Conservation (phyloP, 495 filamentous ascomycete species). For the Choiromyces venosus region DNA sequence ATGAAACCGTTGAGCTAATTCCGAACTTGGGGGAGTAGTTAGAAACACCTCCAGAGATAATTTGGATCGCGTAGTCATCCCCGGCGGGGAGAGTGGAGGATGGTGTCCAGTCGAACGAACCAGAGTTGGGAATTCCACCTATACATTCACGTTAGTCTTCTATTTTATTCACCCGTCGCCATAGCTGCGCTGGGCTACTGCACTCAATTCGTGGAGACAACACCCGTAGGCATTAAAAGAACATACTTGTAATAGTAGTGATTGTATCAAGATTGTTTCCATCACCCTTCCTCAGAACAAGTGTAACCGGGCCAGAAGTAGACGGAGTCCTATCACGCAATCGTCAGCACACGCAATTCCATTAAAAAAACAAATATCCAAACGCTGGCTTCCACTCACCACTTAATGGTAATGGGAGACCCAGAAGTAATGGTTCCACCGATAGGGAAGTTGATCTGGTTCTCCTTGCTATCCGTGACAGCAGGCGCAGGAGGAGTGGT, state of each 20-base stretch:
- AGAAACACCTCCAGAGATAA: constrained; percentile 49
- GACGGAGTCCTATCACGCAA: constrained; percentile 45
- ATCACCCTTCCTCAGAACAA: constrained; percentile 53
- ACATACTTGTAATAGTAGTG: constrained; percentile 53
- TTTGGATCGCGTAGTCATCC: constrained; percentile 57
- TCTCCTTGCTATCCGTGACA: constrained; percentile 31
- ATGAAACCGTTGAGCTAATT: constrained; percentile 50
- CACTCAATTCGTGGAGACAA: background rate
- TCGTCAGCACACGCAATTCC: background rate
- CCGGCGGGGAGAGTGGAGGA: constrained; percentile 45
- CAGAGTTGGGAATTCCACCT: constrained; percentile 55
- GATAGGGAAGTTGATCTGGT: constrained; percentile 54
- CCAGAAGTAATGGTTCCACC: constrained; percentile 51
- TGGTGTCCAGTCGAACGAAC: constrained; percentile 55
- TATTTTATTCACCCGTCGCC: background rate
- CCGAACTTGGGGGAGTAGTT: constrained; percentile 60
- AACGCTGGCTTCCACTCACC: constrained; percentile 40
- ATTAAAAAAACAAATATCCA: background rate
- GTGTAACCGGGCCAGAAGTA: constrained; percentile 48
- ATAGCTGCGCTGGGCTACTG: background rate
- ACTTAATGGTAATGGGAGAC: constrained; percentile 50
- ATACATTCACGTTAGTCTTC: constrained; percentile 3
- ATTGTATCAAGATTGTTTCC: constrained; percentile 48
- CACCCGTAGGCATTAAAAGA: background rate
- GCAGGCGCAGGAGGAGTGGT: constrained; percentile 22